phyloP scores from a whole-genome alignment of 2,329 filamentous ascomycete species.

The Fusarium kyushuense region DNA sequence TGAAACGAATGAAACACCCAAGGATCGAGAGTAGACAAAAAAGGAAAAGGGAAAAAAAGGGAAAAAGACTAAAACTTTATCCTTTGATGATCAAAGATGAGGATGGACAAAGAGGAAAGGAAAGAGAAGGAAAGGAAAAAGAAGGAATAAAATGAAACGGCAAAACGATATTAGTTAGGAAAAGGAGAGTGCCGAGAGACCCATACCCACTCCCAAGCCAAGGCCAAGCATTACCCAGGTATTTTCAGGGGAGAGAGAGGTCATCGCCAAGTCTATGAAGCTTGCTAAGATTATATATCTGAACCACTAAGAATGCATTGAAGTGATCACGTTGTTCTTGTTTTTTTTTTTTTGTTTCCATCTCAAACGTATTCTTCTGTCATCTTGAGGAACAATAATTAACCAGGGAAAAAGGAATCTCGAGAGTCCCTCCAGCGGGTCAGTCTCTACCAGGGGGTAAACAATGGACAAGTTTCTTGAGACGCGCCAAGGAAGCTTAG shows the following conservation, averaged over 20 bases:
- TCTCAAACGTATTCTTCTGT: not conserved
- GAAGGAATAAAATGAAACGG: constrained; percentile 8
- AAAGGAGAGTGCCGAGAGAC: constrained; percentile 38
- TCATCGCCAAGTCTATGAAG: constrained; percentile 37
- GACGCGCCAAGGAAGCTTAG: constrained; percentile 29
- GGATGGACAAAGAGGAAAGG: constrained; percentile 5
- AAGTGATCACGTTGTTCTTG: constrained; percentile 2
- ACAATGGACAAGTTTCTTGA: constrained; percentile 1
- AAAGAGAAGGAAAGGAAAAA: not conserved
- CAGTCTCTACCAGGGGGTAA: not conserved
- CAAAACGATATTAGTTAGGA: constrained; percentile 13
- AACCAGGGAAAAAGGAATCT: constrained; percentile 3
- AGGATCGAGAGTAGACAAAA: constrained; percentile 19
- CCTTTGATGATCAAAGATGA: constrained; percentile 8
- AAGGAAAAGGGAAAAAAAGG: constrained; percentile 32
- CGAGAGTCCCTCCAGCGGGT: constrained; percentile 8
- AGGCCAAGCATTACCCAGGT: not conserved
- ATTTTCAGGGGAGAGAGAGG: constrained; percentile 37
- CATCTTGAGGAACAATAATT: too few relatives aligned
- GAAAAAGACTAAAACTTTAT: not conserved
- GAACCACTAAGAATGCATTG: constrained; percentile 8
- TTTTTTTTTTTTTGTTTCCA: not conserved
- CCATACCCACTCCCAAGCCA: constrained; percentile 10
- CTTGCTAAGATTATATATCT: constrained; percentile 20
- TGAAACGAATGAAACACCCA: constrained; percentile 37